phyloP scores from a whole-genome alignment of 148 eudicot species.

The Camellia sinensis region DNA sequence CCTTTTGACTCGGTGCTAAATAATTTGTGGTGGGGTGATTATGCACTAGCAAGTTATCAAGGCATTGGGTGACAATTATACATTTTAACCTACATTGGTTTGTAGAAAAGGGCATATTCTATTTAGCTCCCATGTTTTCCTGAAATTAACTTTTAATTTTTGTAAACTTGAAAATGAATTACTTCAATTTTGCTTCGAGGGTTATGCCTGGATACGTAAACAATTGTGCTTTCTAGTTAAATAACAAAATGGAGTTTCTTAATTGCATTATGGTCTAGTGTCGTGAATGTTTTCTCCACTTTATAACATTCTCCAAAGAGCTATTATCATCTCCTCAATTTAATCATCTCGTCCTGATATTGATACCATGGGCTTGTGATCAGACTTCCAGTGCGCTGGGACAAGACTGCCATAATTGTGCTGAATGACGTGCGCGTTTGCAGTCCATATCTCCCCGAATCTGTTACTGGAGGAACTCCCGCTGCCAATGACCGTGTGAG shows the following conservation, averaged over 20 bases:
- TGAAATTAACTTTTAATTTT: not conserved
- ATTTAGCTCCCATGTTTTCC: not conserved
- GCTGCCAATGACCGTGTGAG: slow-evolving; percentile 95
- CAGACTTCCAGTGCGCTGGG: slow-evolving; percentile 97
- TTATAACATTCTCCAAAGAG: not conserved
- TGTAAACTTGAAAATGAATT: not conserved
- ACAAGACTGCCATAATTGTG: slow-evolving; percentile 84
- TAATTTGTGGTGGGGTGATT: not conserved
- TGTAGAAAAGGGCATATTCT: not conserved
- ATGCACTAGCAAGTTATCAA: not conserved
- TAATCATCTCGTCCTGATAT: not conserved
- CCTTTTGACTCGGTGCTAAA: not conserved
- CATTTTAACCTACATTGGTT: not conserved
- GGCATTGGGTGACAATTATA: not conserved
- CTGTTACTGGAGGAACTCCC: slow-evolving; percentile 83
- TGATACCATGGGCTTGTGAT: slow-evolving; percentile 10
- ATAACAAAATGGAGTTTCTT: not conserved
- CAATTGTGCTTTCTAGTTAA: not conserved
- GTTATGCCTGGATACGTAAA: not conserved
- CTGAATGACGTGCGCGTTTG: slow-evolving; percentile 90
- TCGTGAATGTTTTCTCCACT: not conserved
- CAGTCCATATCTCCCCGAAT: slow-evolving; percentile 84
- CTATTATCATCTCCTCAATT: not conserved
- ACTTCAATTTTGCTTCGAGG: not conserved
- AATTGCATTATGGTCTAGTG: not conserved